These are phyloP conservation scores for Populus tremula DNA, from an alignment of 345 rosid genomes.

Conservation along the genomic window DNA sequence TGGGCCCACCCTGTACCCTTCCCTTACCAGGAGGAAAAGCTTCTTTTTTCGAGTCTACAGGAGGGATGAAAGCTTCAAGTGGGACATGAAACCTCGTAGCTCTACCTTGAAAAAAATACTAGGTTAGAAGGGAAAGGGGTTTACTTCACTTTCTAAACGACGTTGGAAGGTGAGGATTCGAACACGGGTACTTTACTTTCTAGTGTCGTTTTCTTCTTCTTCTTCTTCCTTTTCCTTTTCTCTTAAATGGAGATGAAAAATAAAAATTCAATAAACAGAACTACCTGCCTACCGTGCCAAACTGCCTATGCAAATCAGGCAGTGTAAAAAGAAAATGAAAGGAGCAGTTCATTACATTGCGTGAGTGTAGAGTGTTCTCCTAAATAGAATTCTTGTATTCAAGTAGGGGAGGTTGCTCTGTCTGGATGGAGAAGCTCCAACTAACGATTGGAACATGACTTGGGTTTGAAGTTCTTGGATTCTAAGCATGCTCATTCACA, in stretches of 20 bases:
- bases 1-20: neutral
- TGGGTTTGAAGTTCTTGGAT: slow-evolving; percentile 34
- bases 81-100: neutral
- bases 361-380: neutral
- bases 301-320: neutral
- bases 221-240: no score
- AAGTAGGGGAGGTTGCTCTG: slow-evolving; percentile 21
- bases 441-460: slow-evolving; percentile 40
- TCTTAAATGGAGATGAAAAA: neutral
- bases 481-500: slow-evolving; percentile 29
- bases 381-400: neutral
- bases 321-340: neutral
- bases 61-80: neutral
- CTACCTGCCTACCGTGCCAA: neutral
- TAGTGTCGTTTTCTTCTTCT: neutral
- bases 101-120: neutral
- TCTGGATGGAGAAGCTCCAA: slow-evolving; percentile 48
- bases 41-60: neutral
- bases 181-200: no score
- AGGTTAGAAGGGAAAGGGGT: no score
- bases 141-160: no score
- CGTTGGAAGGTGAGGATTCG: no score
- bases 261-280: no score
- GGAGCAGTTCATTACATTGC: neutral
- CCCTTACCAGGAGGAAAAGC: neutral